phyloP scores from a whole-genome alignment of 768 basidiomycete genomes.

The Amyloporia xantha region DNA sequence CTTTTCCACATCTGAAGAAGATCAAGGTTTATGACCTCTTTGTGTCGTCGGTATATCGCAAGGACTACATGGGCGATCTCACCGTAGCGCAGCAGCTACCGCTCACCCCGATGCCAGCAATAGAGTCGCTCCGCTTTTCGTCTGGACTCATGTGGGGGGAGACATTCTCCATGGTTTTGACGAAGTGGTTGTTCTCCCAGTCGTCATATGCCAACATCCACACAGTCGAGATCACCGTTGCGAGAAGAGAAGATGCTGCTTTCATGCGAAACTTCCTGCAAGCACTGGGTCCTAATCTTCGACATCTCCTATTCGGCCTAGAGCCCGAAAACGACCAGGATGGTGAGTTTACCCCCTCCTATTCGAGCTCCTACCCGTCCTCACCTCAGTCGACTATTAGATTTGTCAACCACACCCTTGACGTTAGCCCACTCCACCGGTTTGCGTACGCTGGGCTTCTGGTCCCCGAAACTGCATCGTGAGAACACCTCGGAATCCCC shows the following conservation, averaged over 20 bases:
- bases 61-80: not conserved
- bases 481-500: not conserved
- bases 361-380: too few relatives aligned
- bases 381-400: too few relatives aligned
- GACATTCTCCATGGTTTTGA: not conserved
- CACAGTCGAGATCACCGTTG: not conserved
- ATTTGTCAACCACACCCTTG: too few relatives aligned
- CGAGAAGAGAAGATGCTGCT: not conserved
- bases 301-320: slow-evolving; percentile 10
- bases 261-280: slow-evolving; percentile 1
- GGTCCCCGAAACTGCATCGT: too few relatives aligned
- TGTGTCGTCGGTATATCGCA: not conserved
- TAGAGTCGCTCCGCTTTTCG: not conserved
- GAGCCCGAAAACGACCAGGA: not conserved
- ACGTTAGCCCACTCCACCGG: slow-evolving; percentile 3
- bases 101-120: not conserved
- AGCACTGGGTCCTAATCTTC: slow-evolving; percentile 7
- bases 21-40: not conserved
- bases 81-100: not conserved
- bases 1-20: slow-evolving; percentile 3
- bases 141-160: not conserved
- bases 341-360: not conserved
- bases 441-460: slow-evolving; percentile 1
- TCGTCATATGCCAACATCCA: slow-evolving; percentile 1
- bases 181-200: not conserved